These are phyloP conservation scores for Mortierella hygrophila DNA, from an alignment of 192 early-diverging fungal species.

Conservation along the genomic window DNA sequence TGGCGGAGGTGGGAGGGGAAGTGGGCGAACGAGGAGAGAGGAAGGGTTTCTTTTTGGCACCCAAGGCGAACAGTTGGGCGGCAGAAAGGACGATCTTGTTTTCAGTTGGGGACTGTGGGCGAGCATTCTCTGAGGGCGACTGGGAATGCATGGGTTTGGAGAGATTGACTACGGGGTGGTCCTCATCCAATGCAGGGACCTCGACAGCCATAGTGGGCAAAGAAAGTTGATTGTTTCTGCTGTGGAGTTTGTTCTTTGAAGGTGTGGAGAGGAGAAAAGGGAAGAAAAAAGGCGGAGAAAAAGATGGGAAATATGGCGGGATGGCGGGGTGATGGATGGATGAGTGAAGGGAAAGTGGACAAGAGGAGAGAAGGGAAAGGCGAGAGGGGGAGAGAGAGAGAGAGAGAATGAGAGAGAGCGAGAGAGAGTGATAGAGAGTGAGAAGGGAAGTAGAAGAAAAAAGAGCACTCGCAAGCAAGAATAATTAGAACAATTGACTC, in stretches of 20 bases:
- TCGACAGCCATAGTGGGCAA: constrained; percentile 11
- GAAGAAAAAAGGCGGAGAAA: neutral
- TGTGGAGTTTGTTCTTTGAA: neutral
- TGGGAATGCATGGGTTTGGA: neutral
- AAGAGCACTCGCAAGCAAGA: neutral
- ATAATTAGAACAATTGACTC: no score
- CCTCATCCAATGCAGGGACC: neutral
- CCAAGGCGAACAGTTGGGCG: constrained; percentile 13
- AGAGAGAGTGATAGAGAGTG: no score
- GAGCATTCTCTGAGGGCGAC: neutral
- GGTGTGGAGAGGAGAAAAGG: neutral
- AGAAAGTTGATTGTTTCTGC: neutral
- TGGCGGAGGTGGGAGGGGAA: neutral
- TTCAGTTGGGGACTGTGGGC: neutral
- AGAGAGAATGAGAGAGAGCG: no score
- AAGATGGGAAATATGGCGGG: neutral
- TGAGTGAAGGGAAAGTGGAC: neutral
- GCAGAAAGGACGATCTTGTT: constrained; percentile 23
- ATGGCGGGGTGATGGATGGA: neutral
- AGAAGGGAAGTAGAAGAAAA: no score
- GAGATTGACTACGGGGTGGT: neutral
- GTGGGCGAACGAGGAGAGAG: constrained; percentile 5
- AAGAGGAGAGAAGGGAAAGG: neutral
- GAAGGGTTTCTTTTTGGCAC: constrained; percentile 12
- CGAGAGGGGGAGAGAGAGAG: no score